A percentile compares a stretch with the other conserved stretches of the same genome.
phyloP scores from a whole-genome alignment of 768 basidiomycete species.

The Candolleomyces eurysporus region DNA sequence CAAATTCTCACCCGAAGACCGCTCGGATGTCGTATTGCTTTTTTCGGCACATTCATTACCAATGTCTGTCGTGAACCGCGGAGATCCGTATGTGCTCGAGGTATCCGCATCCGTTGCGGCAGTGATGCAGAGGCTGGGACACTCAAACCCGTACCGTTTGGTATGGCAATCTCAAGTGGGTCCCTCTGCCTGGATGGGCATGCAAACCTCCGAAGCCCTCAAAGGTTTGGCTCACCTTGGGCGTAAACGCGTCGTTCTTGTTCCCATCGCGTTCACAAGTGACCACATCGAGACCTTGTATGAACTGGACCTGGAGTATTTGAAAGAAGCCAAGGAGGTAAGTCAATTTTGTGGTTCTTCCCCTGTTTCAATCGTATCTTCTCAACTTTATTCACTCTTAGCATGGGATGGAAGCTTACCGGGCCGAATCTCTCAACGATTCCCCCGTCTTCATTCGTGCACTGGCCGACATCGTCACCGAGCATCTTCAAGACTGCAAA shows the following conservation, averaged over 20 bases:
- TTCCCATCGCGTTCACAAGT: conserved; percentile 97
- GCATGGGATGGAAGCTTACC: conserved; percentile 88
- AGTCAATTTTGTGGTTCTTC: conserved; percentile 22
- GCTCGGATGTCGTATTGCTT: conserved; percentile 76
- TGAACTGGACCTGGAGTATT: conserved; percentile 93
- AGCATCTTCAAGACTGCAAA: conserved; percentile 68
- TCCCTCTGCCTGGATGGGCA: conserved; percentile 97
- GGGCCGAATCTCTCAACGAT: conserved; percentile 90
- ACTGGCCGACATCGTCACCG: conserved; percentile 83
- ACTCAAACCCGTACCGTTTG: conserved; percentile 85
- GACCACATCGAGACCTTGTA: conserved; percentile 99
- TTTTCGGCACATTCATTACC: conserved; percentile 98
- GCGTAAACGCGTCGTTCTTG: conserved; percentile 73
- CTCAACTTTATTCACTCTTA: conserved; percentile 29
- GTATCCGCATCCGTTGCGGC: conserved; percentile 92
- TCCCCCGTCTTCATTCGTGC: conserved; percentile 96
- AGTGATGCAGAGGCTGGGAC: conserved; percentile 84
- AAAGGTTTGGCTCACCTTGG: conserved; percentile 81
- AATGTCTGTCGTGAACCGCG: conserved; percentile 97
- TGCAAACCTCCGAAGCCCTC: conserved; percentile 89
- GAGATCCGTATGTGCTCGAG: conserved; percentile 95
- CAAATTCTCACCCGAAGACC: conserved; percentile 70
- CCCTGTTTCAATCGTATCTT: conserved; percentile 18
- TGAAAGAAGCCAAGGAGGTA: conserved; percentile 87
- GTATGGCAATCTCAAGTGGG: conserved; percentile 99